These are phyloP conservation scores for Borovskyia barvae DNA, from an alignment of 208 protist species.

Conservation along the genomic window DNA sequence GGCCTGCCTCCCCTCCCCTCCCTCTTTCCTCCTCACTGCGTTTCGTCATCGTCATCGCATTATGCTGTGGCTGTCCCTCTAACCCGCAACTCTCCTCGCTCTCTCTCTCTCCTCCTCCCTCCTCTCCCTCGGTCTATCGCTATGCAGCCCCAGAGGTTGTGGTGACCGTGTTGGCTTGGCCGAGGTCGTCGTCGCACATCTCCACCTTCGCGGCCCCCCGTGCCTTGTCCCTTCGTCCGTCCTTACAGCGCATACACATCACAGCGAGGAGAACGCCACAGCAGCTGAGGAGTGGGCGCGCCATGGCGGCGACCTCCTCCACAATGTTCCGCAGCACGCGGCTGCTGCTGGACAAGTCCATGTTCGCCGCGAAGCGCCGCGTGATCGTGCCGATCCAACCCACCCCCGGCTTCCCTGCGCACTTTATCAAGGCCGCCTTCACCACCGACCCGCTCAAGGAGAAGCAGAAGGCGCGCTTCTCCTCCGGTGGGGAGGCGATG, in stretches of 20 bases:
- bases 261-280: neutral
- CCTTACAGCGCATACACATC: too few relatives aligned
- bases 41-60: too few relatives aligned
- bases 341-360: conserved; percentile 82
- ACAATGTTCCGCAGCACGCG: conserved; percentile 31
- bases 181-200: too few relatives aligned
- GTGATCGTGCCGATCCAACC: conserved; percentile 88
- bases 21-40: too few relatives aligned
- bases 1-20: conserved; percentile 7
- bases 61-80: too few relatives aligned
- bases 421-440: conserved; percentile 85
- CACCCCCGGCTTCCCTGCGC: conserved; percentile 73
- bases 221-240: neutral
- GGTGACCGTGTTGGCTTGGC: too few relatives aligned
- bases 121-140: too few relatives aligned
- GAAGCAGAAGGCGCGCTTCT: conserved; percentile 87
- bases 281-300: neutral
- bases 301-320: too few relatives aligned
- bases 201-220: too few relatives aligned
- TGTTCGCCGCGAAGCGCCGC: conserved; percentile 90
- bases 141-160: too few relatives aligned
- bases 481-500: conserved; percentile 85
- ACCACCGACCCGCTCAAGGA: conserved; percentile 90
- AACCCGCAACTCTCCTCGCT: too few relatives aligned
- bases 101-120: neutral